Conservation (phyloP, 1,139 yeast species). For the Hansenula lynferdii region DNA sequence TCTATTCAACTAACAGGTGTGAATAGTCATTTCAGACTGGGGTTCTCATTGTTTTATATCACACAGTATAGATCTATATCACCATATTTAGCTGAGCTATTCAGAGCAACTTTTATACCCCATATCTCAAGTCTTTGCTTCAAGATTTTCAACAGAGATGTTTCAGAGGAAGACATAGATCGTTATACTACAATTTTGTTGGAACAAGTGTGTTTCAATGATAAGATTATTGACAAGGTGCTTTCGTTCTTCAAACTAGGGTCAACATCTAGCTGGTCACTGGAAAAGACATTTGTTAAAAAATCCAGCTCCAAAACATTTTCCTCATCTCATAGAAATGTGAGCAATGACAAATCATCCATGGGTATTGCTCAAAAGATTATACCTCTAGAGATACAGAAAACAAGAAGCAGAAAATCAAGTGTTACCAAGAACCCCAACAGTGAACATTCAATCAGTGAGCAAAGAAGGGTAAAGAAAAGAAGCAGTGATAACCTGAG, state of each 20-base stretch:
- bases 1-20: conserved; percentile 9
- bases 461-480: neutral
- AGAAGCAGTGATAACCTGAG: conserved; percentile 2
- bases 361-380: neutral
- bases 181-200: conserved; percentile 5
- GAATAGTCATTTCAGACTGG: conserved; percentile 12
- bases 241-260: neutral
- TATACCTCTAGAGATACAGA: conserved; percentile 1
- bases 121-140: conserved; percentile 3
- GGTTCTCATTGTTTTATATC: conserved; percentile 11
- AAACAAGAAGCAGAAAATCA: neutral
- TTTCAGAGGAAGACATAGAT: conserved; percentile 11
- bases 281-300: neutral
- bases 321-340: neutral
- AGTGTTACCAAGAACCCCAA: neutral
- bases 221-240: conserved; percentile 1
- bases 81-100: conserved; percentile 9
- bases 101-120: conserved; percentile 10
- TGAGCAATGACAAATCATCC: neutral
- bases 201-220: conserved; percentile 11
- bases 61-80: conserved; percentile 3
- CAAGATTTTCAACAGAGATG: conserved; percentile 1
- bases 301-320: neutral
- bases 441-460: neutral
- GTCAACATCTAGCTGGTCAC: neutral